Percentiles rank a stretch among this genome's conserved stretches.
Evolutionary conservation across 192 early-diverging fungal genomes (phyloP).

Genomic region (Mortierella alpina): DNA sequence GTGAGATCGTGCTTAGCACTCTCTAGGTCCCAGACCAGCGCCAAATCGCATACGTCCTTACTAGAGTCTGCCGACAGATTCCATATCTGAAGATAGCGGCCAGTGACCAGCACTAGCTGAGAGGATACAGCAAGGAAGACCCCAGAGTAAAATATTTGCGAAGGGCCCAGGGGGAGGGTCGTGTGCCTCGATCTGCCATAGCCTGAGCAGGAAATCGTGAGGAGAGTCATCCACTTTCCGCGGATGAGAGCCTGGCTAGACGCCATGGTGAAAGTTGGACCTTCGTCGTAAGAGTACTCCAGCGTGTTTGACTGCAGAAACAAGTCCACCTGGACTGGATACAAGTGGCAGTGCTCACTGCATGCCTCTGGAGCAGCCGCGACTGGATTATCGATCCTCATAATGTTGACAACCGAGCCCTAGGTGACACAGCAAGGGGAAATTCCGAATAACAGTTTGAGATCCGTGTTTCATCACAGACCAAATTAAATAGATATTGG

Average conservation of each 20-base stretch:
- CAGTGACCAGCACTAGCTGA: conserved; percentile 11
- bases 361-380: conserved; percentile 11
- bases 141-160: conserved; percentile 12
- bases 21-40: conserved; percentile 19
- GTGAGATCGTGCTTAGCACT: conserved; percentile 7
- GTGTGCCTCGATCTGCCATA: background rate
- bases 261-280: background rate
- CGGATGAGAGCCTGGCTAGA: conserved; percentile 16
- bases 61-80: conserved; percentile 3
- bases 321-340: conserved; percentile 5
- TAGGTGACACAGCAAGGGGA: background rate
- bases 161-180: conserved; percentile 5
- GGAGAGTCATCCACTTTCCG: conserved; percentile 3
- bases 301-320: conserved; percentile 2
- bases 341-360: conserved; percentile 10
- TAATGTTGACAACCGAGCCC: conserved; percentile 29
- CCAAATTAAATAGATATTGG: too few relatives aligned
- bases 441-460: too few relatives aligned
- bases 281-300: conserved; percentile 14
- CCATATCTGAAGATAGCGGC: conserved; percentile 19
- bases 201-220: conserved; percentile 1
- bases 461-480: too few relatives aligned
- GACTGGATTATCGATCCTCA: conserved; percentile 14
- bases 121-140: conserved; percentile 8
- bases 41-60: conserved; percentile 7